These are phyloP conservation scores for Coemansia sp. DNA, from an alignment of 192 early-diverging fungal genomes.

Conservation along the genomic window DNA sequence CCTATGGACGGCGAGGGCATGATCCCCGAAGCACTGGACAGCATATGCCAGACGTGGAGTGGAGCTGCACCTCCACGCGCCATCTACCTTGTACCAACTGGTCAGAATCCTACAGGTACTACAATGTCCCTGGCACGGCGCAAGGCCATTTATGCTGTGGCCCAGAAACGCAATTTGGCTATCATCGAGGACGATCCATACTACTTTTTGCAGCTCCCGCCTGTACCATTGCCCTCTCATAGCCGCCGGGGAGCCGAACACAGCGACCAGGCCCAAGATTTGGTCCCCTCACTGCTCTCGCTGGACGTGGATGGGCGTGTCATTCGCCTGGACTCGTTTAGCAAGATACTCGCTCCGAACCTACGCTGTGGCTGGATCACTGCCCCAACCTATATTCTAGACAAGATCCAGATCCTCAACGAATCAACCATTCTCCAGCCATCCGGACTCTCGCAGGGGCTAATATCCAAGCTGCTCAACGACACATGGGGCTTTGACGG, in stretches of 20 bases:
- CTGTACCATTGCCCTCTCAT: neutral
- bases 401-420: constrained; percentile 76
- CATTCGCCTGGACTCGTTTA: constrained; percentile 88
- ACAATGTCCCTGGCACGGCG: constrained; percentile 78
- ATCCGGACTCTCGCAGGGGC: constrained; percentile 79
- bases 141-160: constrained; percentile 73
- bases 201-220: constrained; percentile 77
- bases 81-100: constrained; percentile 79
- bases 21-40: constrained; percentile 59
- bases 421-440: constrained; percentile 82
- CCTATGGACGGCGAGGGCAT: constrained; percentile 65
- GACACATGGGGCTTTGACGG: constrained; percentile 77
- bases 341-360: constrained; percentile 89
- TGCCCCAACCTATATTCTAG: constrained; percentile 64
- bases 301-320: constrained; percentile 88
- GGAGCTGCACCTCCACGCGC: constrained; percentile 46
- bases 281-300: constrained; percentile 79
- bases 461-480: constrained; percentile 70
- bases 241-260: neutral
- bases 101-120: constrained; percentile 87
- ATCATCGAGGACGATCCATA: constrained; percentile 98
- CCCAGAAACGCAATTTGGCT: constrained; percentile 71
- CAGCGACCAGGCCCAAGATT: constrained; percentile 9
- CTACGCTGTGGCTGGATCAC: constrained; percentile 83
- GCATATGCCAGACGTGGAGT: constrained; percentile 55